These are phyloP conservation scores for Diaporthe aspalathi DNA, from an alignment of 2,329 filamentous ascomycete species.

Conservation along the genomic window DNA sequence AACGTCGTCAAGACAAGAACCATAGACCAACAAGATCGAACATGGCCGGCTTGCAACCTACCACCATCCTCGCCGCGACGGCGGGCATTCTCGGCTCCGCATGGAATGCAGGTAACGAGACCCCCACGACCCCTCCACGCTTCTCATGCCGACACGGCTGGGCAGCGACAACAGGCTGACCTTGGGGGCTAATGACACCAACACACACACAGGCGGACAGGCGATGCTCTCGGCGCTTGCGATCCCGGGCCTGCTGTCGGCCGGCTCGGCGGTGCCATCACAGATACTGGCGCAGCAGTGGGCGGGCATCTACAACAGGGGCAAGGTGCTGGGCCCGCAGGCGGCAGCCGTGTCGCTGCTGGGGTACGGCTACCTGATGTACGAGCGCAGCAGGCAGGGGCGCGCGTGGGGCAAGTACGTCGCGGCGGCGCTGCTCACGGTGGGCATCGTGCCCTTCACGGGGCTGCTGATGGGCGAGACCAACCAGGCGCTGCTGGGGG, in stretches of 20 bases:
- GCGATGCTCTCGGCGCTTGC: constrained; percentile 51
- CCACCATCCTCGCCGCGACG: constrained; percentile 49
- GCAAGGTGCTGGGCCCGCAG: constrained; percentile 52
- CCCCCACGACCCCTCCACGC: not conserved
- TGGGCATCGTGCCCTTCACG: constrained; percentile 56
- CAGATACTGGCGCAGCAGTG: constrained; percentile 50
- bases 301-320: constrained; percentile 52
- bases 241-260: constrained; percentile 47
- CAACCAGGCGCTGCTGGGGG: constrained; percentile 48
- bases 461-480: constrained; percentile 51
- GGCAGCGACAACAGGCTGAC: not conserved
- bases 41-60: constrained; percentile 35
- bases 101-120: constrained; percentile 50
- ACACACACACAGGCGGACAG: constrained; percentile 48
- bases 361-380: constrained; percentile 52
- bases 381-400: constrained; percentile 43
- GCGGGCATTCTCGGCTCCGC: constrained; percentile 53
- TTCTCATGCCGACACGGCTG: constrained; percentile 30
- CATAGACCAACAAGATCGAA: not conserved
- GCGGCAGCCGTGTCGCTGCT: constrained; percentile 48
- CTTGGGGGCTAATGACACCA: not conserved
- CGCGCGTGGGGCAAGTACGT: constrained; percentile 51
- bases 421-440: constrained; percentile 48
- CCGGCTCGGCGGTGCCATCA: constrained; percentile 43
- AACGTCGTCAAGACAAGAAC: not conserved